These are phyloP conservation scores for Melampsora larici-populina DNA, from an alignment of 1,284 basidiomycete species.

Conservation along the genomic window DNA sequence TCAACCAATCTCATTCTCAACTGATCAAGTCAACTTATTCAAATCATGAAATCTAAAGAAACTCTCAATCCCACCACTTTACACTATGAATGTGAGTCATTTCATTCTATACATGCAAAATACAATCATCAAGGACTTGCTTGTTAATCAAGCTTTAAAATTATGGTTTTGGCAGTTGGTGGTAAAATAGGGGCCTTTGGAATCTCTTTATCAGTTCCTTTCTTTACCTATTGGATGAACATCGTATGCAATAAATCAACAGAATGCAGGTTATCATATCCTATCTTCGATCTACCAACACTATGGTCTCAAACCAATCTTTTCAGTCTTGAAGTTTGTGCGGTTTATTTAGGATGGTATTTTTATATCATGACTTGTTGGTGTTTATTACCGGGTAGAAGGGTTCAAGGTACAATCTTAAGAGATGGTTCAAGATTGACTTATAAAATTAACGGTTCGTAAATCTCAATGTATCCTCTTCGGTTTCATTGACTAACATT, in stretches of 20 bases:
- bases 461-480: not conserved
- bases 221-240: slow-evolving; percentile 73
- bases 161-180: slow-evolving; percentile 57
- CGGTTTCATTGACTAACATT: slow-evolving; percentile 15
- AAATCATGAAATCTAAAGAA: not conserved
- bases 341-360: slow-evolving; percentile 84
- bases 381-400: slow-evolving; percentile 79
- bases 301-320: slow-evolving; percentile 52
- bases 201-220: slow-evolving; percentile 70
- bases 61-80: not conserved
- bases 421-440: slow-evolving; percentile 72
- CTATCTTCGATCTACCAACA: slow-evolving; percentile 58
- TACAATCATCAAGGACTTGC: too few species aligned
- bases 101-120: too few species aligned
- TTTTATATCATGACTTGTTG: slow-evolving; percentile 77
- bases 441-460: slow-evolving; percentile 92
- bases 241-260: slow-evolving; percentile 76
- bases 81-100: slow-evolving; percentile 4
- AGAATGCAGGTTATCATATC: slow-evolving; percentile 67
- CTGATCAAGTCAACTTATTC: not conserved
- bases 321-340: slow-evolving; percentile 22
- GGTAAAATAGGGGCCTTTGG: slow-evolving; percentile 75
- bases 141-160: too few species aligned
- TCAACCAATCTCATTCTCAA: too few species aligned
- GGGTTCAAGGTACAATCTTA: slow-evolving; percentile 72